Evolutionary conservation across 495 filamentous ascomycete species (phyloP).

Genomic region (Tuber microsphaerosporum): DNA sequence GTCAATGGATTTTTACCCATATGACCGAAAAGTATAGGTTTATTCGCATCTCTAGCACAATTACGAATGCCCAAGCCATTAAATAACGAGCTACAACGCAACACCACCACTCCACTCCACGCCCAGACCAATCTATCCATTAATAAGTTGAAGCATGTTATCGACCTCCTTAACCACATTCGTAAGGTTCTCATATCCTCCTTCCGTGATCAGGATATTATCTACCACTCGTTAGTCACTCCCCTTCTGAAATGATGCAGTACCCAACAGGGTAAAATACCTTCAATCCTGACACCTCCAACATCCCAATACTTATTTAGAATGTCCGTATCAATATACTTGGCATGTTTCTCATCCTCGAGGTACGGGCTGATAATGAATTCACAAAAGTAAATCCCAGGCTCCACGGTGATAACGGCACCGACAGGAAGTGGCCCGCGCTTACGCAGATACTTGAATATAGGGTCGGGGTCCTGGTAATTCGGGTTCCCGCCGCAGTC

Average conservation of each 20-base stretch:
- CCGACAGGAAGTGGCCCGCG: slow-evolving; percentile 65
- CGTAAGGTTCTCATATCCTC: slow-evolving; percentile 73
- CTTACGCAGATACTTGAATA: slow-evolving; percentile 83
- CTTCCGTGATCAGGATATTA: slow-evolving; percentile 70
- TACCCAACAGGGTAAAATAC: slow-evolving; percentile 36
- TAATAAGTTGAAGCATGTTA: slow-evolving; percentile 60
- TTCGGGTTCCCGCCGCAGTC: slow-evolving; percentile 83
- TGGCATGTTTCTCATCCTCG: slow-evolving; percentile 58
- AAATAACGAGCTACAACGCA: not conserved
- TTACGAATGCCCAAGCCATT: not conserved
- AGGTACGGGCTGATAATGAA: slow-evolving; percentile 86
- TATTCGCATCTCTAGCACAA: not conserved
- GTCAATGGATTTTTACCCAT: no score
- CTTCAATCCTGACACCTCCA: slow-evolving; percentile 74
- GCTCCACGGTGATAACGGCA: slow-evolving; percentile 82
- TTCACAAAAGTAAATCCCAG: slow-evolving; percentile 86
- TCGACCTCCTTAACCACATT: slow-evolving; percentile 63
- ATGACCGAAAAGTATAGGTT: not conserved
- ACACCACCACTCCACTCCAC: not conserved
- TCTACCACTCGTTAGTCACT: slow-evolving; percentile 48
- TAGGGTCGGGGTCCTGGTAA: slow-evolving; percentile 71
- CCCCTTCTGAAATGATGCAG: not conserved
- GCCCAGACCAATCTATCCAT: slow-evolving; percentile 12
- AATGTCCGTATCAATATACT: slow-evolving; percentile 66
- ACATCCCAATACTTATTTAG: slow-evolving; percentile 82